Evolutionary conservation across 2,329 filamentous ascomycete species (phyloP).

Genomic region (Neonectria punicea): DNA sequence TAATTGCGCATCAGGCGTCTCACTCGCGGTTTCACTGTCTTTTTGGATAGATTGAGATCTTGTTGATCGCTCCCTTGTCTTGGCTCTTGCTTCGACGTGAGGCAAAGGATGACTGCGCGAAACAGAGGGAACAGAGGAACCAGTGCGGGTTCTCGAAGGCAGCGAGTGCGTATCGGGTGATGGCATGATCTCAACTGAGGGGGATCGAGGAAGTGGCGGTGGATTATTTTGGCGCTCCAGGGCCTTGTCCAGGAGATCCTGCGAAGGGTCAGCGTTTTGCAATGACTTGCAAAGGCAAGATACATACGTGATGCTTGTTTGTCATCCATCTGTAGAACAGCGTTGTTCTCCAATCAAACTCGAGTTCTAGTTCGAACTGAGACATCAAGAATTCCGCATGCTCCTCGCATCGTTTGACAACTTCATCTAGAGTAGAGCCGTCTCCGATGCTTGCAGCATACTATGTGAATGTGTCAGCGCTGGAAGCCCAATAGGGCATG

Average conservation of each 20-base stretch:
- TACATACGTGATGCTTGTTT: constrained; percentile 52
- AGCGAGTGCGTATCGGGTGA: constrained; percentile 18
- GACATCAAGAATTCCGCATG: constrained; percentile 63
- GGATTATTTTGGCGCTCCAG: constrained; percentile 36
- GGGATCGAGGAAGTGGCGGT: constrained; percentile 27
- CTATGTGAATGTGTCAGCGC: constrained; percentile 41
- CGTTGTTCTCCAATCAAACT: constrained; percentile 57
- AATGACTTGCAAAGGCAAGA: not conserved
- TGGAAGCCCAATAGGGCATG: not conserved
- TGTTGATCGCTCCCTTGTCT: constrained; percentile 25
- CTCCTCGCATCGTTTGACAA: constrained; percentile 56
- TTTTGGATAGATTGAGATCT: constrained; percentile 32
- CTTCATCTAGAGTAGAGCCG: constrained; percentile 62
- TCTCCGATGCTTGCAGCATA: constrained; percentile 65
- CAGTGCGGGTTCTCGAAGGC: constrained; percentile 37
- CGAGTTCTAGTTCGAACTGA: constrained; percentile 58
- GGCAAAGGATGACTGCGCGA: constrained; percentile 28
- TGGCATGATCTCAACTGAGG: constrained; percentile 28
- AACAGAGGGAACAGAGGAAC: constrained; percentile 27
- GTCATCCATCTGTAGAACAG: constrained; percentile 62
- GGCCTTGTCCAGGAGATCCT: constrained; percentile 43
- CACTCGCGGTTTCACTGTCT: not conserved
- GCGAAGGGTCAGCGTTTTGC: not conserved
- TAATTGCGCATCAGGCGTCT: not conserved
- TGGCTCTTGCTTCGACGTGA: constrained; percentile 24